Evolutionary conservation across 805 yeast genomes (phyloP).

Genomic region (Candida maris): DNA sequence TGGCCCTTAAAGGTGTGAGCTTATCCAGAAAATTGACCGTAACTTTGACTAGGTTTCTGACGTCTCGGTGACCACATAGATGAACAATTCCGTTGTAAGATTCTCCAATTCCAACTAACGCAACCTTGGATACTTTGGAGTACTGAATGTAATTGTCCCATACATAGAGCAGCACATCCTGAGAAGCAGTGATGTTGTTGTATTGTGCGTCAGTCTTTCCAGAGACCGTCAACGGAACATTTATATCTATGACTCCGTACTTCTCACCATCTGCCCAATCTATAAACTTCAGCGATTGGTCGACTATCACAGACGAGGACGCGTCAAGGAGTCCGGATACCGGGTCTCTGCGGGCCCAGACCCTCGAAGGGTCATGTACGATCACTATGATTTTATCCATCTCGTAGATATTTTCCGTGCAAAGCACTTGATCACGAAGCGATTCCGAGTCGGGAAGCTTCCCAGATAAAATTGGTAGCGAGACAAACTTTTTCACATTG

Average conservation of each 20-base stretch:
- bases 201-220: slow-evolving; percentile 48
- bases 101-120: slow-evolving; percentile 86
- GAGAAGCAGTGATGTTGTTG: slow-evolving; percentile 64
- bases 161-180: slow-evolving; percentile 69
- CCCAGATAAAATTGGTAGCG: slow-evolving; percentile 57
- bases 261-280: slow-evolving; percentile 58
- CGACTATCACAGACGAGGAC: slow-evolving; percentile 68
- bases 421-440: slow-evolving; percentile 60
- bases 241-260: slow-evolving; percentile 81
- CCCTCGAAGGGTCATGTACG: slow-evolving; percentile 87
- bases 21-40: slow-evolving; percentile 67
- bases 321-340: slow-evolving; percentile 74
- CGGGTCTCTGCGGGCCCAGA: slow-evolving; percentile 86
- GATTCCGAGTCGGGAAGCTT: slow-evolving; percentile 43
- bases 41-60: slow-evolving; percentile 60
- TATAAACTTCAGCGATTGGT: slow-evolving; percentile 65
- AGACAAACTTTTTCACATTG: slow-evolving; percentile 54
- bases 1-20: slow-evolving; percentile 62
- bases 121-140: slow-evolving; percentile 65
- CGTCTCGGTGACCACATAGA: slow-evolving; percentile 77
- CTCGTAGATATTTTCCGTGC: slow-evolving; percentile 66
- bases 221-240: slow-evolving; percentile 59
- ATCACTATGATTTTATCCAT: slow-evolving; percentile 62
- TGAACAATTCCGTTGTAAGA: slow-evolving; percentile 85
- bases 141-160: slow-evolving; percentile 91